Base-by-base conservation (phyloP, 805 yeast species). In the Yarrowia hollandica region DNA sequence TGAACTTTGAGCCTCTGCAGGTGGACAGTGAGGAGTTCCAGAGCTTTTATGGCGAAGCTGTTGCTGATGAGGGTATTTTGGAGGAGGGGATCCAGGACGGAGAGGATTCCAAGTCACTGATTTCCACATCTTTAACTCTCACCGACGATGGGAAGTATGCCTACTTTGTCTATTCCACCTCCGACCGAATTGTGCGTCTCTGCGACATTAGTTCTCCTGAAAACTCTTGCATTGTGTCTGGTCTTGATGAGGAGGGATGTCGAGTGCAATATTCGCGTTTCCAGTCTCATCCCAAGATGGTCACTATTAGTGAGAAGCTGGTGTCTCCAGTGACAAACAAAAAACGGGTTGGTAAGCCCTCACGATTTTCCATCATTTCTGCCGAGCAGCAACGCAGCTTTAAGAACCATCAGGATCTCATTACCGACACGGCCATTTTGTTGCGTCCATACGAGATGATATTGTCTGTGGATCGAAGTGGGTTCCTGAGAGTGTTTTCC, bases 381-480 rank as follows among this genome's bases (percentile, higher is more conserved):
- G 69, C 68, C 8, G 80, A 76, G 48, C 85, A 81, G 60, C 74
- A 72, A 26, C 77, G 72, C 25, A 55, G 74, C 16, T 72, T 77
- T 48, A 72, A 74, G 52, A 74, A 73, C 39, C 86, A 82, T 61
- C 77, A 74, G 34, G 88, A 84, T 60, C 64, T 73, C 1, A 76
- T 86, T 33, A 75, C 76, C 2, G 84, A 74, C 35, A 71, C 84
- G 4, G 77, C 76, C 0, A 65, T 79, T 15, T 68, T 82, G 14
- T 63, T 72, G 14, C 66, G 69, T 9, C 89, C 89, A 0, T 79
- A 77, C 60, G 81, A 79, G 37, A 78, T 87, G 82, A 68, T 87
- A 2, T 72, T 88, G 3, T 76, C 86, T 2, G 89, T 74, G 2
- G 95, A 88, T 64, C 72, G 89, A 60, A 77, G 81, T 38, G 96